A percentile compares a stretch with the other conserved stretches of the same genome.
phyloP scores from a whole-genome alignment of 345 rosid genomes.

The Lumnitzera littorea region DNA sequence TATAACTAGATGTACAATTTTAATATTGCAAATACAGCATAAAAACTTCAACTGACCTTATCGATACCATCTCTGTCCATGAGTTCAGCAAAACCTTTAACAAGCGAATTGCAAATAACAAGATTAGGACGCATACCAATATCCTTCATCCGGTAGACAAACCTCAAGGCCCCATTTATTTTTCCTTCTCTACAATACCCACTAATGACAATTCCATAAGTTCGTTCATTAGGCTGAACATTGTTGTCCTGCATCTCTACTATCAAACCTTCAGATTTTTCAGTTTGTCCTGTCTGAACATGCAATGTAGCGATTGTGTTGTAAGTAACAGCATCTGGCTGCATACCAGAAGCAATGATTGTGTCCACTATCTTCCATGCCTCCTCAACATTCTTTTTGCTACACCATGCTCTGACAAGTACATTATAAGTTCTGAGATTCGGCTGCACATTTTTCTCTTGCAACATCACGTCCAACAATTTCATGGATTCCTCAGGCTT shows the following conservation, averaged over 20 bases:
- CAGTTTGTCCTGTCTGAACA: constrained; percentile 43
- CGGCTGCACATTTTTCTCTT: constrained; percentile 49
- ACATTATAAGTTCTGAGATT: constrained; percentile 65
- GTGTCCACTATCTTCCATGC: constrained; percentile 67
- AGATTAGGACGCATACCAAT: constrained; percentile 76
- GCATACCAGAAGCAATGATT: constrained; percentile 59
- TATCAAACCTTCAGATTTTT: constrained; percentile 61
- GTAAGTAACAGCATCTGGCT: constrained; percentile 74
- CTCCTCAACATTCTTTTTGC: constrained; percentile 43
- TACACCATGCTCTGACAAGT: constrained; percentile 72
- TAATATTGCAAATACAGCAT: no score
- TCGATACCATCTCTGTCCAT: constrained; percentile 63
- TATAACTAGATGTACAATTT: no score
- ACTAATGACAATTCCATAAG: constrained; percentile 58
- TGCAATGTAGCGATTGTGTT: constrained; percentile 70
- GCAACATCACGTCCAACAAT: constrained; percentile 45
- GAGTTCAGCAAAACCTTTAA: constrained; percentile 63
- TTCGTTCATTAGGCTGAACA: constrained; percentile 63
- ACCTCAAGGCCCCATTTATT: constrained; percentile 55
- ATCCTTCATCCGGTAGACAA: constrained; percentile 64
- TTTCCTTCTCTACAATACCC: constrained; percentile 83
- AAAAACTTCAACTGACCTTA: constrained; percentile 36
- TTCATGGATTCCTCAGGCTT: constrained; percentile 63
- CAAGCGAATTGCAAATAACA: constrained; percentile 60
- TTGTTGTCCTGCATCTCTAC: constrained; percentile 50